Conservation (phyloP, 192 early-diverging fungal species). For the Kickxella alabastrina region DNA sequence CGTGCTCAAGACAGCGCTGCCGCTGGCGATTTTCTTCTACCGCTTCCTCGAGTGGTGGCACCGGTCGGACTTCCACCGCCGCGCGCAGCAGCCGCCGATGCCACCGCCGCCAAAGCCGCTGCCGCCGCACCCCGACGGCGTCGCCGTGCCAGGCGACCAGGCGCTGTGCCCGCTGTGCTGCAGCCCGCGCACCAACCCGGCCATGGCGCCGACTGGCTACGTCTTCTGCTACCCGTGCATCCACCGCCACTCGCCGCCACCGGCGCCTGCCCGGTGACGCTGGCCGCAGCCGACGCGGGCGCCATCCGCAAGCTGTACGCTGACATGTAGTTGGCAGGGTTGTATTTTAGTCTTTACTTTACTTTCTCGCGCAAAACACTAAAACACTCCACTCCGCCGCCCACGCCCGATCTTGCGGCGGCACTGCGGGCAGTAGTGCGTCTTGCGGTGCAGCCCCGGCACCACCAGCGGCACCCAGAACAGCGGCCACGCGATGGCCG, state of each 20-base stretch:
- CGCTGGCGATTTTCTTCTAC: slow-evolving; percentile 89
- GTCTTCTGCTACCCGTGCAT: slow-evolving; percentile 94
- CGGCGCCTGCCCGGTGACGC: slow-evolving; percentile 76
- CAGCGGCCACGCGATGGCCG: slow-evolving; percentile 40
- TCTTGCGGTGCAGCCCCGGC: slow-evolving; percentile 42
- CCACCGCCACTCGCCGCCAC: slow-evolving; percentile 67
- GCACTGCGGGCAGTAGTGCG: slow-evolving; percentile 49
- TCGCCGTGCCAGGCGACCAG: slow-evolving; percentile 64
- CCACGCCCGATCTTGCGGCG: slow-evolving; percentile 43
- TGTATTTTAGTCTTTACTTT: not conserved
- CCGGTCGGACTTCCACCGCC: slow-evolving; percentile 71
- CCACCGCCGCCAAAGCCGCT: slow-evolving; percentile 74
- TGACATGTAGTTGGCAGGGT: slow-evolving; percentile 6
- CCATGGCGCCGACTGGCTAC: slow-evolving; percentile 82
- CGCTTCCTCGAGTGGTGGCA: slow-evolving; percentile 98
- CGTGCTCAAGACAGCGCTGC: slow-evolving; percentile 71
- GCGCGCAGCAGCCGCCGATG: slow-evolving; percentile 46
- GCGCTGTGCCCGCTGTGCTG: slow-evolving; percentile 80
- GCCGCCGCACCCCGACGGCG: slow-evolving; percentile 71
- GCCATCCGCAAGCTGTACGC: slow-evolving; percentile 50
- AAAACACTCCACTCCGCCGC: slow-evolving; percentile 16
- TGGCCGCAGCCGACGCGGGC: slow-evolving; percentile 23
- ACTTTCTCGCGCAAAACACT: not conserved
- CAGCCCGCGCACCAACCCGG: slow-evolving; percentile 72
- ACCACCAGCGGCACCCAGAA: slow-evolving; percentile 50